Evolutionary conservation across 75 land plant species (phyloP), one percentile per base, ranked within the genome.

Genomic region (Selaginella moellendorffii): DNA sequence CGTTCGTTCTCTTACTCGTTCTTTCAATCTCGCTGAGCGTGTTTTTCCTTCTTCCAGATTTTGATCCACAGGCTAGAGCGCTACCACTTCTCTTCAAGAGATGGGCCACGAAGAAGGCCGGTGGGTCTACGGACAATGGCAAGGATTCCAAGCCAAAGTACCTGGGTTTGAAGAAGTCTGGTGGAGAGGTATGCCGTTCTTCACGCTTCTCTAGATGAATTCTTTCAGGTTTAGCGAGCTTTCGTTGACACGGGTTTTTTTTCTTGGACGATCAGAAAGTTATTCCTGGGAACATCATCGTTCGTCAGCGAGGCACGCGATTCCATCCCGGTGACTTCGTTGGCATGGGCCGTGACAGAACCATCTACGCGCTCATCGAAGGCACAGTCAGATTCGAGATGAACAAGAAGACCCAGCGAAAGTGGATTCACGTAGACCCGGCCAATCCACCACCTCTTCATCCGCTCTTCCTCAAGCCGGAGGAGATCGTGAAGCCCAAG

Each of bases 281-380:
- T 28, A 85, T 85, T 53, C 84, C 97, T 42, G 97, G 97, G 17
- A 91, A 91, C 62, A 91, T 91, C 21, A 88, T 91, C 52, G 85
- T 91, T 65, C 83, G 95, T 28, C 97, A 91, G 63, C 71, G 97
- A 23, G 97, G 97, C 14, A 91, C 97, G 2, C 69, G 81, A 12
- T 88, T 91, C 24, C 97, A 91, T 76, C 97, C 97, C 22, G 97
- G 97, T 24, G 68, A 83, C 26, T 91, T 85, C 71, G 97, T 88
- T 46, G 97, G 95, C n/a, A 91, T 91, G 71, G 97, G 97, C 19
- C 83, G 80, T 62, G 97, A 91, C 68, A 93, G 87, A 46, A 91
- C 97, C 0, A 80, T 91, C 14, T 91, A 64, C 75, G 97, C 97
- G 8, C 68, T 88, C 20, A 82, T 81, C 28, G 79, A 77, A 79